A percentile compares a stretch with the other conserved stretches of the same genome.
Conservation (phyloP, 768 basidiomycete species). For the Serpula lacrymans region DNA sequence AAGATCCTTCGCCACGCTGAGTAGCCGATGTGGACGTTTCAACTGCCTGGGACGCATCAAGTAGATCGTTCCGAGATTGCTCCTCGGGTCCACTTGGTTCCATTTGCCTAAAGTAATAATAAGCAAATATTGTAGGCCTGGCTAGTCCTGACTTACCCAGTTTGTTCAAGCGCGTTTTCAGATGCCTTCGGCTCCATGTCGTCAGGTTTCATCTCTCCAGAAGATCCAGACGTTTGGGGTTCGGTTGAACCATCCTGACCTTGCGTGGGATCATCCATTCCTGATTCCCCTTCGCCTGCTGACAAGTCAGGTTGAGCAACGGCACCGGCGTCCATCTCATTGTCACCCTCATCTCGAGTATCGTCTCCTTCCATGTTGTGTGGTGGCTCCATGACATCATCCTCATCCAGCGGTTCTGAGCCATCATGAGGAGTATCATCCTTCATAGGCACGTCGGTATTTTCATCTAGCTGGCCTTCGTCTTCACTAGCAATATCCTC, state of each 20-base stretch:
- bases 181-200: slow-evolving; percentile 15
- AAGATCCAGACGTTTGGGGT: no score
- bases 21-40: slow-evolving; percentile 39
- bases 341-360: slow-evolving; percentile 24
- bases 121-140: no score
- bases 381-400: slow-evolving; percentile 18
- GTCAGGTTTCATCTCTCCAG: slow-evolving; percentile 7
- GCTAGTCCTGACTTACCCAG: slow-evolving; percentile 1
- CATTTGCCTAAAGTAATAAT: no score
- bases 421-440: slow-evolving; percentile 18
- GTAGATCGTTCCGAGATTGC: slow-evolving; percentile 1
- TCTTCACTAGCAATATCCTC: slow-evolving; percentile 36
- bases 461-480: slow-evolving; percentile 28
- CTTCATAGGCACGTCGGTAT: slow-evolving; percentile 20
- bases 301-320: slow-evolving; percentile 36
- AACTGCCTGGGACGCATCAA: slow-evolving; percentile 13
- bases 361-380: slow-evolving; percentile 13
- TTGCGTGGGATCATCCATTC: slow-evolving; percentile 10
- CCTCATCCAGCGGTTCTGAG: slow-evolving; percentile 29
- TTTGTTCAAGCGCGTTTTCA: slow-evolving; percentile 29
- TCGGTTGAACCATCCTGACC: slow-evolving; percentile 12
- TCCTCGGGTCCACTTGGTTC: slow-evolving; percentile 5
- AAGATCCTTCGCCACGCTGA: slow-evolving; percentile 42
- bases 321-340: slow-evolving; percentile 22
- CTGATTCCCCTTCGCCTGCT: slow-evolving; percentile 20